Base-by-base conservation (phyloP, 139 green algal genomes). In the Pleodorina starrii region DNA sequence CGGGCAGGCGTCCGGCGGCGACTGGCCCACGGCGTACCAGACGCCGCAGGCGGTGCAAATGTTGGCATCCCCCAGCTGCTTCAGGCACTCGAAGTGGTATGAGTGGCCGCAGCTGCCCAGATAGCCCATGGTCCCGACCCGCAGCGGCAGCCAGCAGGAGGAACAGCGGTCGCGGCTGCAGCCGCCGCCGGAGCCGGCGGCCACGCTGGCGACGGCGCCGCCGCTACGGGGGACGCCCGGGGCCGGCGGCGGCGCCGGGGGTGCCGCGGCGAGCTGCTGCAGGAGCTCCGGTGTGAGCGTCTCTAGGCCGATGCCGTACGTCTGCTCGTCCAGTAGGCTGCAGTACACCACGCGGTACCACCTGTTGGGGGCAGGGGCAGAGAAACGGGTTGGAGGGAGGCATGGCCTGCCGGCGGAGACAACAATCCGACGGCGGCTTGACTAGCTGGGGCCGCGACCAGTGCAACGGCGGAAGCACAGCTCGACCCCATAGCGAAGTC, bases 301-400 rank as follows among this genome's bases (percentile, higher is more conserved):
- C 44, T 88, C 82, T 12, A 88, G 44, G 2, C 82, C 44, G 17
- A 88, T 78, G 44, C 82, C 82, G 82, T 71, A 88, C 9, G 46
- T 50, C 1, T 50, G 32, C 46, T 88, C 44, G 82, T 88, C 82
- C 38, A 35, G 50, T 5, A 88, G 66, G 44, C 63, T 51, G 82
- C 44, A 68, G 82, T 88, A 88, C 63, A 88, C 10, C 9, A 88
- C 82, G 7, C 66, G 82, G 82, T 88, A 88, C 82, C 82, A 88
- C 27, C 82, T 88, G 82, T 9, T 19, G 43, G 5, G 42, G 1
- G n/a, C n/a, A n/a, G 43, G n/a, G 46, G 29, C 36, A 0, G 11
- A 42, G 46, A 44, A 4, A 43, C 44, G 12, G 9, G 46, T 44
- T 68, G 57, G 57, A n/a, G 57, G 57, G 48, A n/a, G n/a, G n/a